Evolutionary conservation across 139 green algal genomes (phyloP).

Genomic region (Picochlorum sp.): DNA sequence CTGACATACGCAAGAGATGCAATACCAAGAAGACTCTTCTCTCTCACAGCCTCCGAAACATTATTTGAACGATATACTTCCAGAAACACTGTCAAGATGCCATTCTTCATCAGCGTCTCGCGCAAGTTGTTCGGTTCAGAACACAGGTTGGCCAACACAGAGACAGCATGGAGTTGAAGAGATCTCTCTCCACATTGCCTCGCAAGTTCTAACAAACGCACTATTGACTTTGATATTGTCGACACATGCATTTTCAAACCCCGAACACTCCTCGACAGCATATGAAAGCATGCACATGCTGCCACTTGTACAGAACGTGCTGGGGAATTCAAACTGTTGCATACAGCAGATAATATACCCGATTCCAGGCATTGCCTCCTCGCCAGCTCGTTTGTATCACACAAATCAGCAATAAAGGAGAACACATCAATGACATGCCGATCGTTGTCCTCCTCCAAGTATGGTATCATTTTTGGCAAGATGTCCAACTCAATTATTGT

Average conservation of each 20-base stretch:
- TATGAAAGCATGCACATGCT: background rate
- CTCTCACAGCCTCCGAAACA: no score
- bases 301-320: background rate
- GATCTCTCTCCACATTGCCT: background rate
- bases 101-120: background rate
- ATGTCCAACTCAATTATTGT: background rate
- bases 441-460: background rate
- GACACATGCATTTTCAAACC: background rate
- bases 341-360: background rate
- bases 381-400: background rate
- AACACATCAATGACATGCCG: background rate
- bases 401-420: background rate
- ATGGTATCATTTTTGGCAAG: background rate
- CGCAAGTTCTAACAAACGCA: background rate
- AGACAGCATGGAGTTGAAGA: background rate
- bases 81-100: background rate
- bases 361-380: conserved; percentile 1
- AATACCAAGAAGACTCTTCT: no score
- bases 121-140: background rate
- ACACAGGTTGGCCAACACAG: background rate
- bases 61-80: no score
- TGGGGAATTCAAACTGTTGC: background rate
- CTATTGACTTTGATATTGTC: background rate
- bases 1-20: no score
- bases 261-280: background rate